Conservation (phyloP, 495 filamentous ascomycete genomes). For the Penicillium canariense region DNA sequence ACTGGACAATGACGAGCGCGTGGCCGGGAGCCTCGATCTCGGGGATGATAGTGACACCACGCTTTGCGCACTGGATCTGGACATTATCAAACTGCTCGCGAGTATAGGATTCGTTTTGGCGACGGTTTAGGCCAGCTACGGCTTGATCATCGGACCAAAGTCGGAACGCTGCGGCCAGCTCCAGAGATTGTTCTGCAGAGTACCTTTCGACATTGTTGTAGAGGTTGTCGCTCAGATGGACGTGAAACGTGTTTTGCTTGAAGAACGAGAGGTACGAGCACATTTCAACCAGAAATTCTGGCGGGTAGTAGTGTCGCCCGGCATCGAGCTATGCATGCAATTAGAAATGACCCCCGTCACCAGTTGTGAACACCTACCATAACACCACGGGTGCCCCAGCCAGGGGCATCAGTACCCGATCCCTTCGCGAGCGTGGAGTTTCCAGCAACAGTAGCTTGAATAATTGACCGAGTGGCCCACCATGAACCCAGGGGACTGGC, state of each 20-base stretch:
- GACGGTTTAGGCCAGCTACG: conserved; percentile 42
- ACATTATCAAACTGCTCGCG: conserved; percentile 41
- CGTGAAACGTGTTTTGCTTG: conserved; percentile 54
- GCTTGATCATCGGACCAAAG: conserved; percentile 31
- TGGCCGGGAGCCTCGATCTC: conserved; percentile 56
- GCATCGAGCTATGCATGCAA: conserved; percentile 36
- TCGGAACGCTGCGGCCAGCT: conserved; percentile 47
- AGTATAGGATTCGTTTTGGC: conserved; percentile 50
- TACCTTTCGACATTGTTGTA: conserved; percentile 40
- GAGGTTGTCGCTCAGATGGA: conserved; percentile 53
- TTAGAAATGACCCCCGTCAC: no score
- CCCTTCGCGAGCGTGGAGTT: conserved; percentile 36
- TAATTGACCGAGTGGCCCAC: conserved; percentile 51
- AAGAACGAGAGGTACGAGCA: conserved; percentile 54
- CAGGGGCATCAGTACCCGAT: conserved; percentile 40
- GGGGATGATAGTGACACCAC: conserved; percentile 51
- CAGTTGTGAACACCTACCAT: no score
- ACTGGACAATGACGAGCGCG: conserved; percentile 48
- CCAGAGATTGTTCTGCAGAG: conserved; percentile 35
- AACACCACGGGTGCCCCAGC: conserved; percentile 48
- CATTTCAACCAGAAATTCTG: conserved; percentile 50
- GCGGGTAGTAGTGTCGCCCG: conserved; percentile 50
- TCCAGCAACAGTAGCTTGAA: conserved; percentile 44
- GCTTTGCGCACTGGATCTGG: conserved; percentile 42
- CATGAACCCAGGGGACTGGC: conserved; percentile 51